Conservation (phyloP, 331 rosid genomes). For the Spiraea crenata region DNA sequence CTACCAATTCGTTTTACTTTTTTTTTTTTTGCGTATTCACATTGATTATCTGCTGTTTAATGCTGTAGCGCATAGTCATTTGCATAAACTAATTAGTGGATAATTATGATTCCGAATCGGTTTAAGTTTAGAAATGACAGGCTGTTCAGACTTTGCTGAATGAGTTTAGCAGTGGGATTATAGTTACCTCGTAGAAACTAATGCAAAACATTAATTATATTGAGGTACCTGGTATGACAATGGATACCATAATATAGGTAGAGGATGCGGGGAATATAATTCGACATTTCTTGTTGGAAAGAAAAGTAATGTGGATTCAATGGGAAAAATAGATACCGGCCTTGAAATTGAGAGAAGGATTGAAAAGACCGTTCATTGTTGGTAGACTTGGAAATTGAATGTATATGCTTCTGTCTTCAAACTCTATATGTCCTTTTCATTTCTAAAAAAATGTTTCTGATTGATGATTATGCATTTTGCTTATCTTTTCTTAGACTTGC, state of each 20-base stretch:
- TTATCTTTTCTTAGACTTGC: neutral
- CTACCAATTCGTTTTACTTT: neutral
- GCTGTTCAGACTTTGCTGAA: neutral
- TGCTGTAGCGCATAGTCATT: neutral
- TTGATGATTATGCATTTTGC: neutral
- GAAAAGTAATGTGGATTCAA: too few relatives aligned
- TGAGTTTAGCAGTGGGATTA: neutral
- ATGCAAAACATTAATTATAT: neutral
- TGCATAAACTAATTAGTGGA: neutral
- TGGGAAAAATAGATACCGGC: too few relatives aligned
- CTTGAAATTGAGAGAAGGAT: too few relatives aligned
- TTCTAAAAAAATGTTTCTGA: too few relatives aligned
- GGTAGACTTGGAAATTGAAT: too few relatives aligned
- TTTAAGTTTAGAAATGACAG: conserved; percentile 12
- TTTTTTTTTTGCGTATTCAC: conserved; percentile 15
- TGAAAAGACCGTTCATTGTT: too few relatives aligned
- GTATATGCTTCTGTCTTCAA: neutral
- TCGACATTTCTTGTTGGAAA: too few relatives aligned
- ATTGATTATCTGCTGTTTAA: conserved; percentile 9
- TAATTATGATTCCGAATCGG: neutral
- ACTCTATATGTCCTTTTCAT: neutral
- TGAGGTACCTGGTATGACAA: neutral
- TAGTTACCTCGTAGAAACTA: neutral
- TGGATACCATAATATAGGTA: too few relatives aligned
- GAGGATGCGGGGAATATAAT: too few relatives aligned